Percentiles rank a stretch among this genome's conserved stretches.
phyloP scores from a whole-genome alignment of 2,329 filamentous ascomycete species.

The Trichoderma atroviride region DNA sequence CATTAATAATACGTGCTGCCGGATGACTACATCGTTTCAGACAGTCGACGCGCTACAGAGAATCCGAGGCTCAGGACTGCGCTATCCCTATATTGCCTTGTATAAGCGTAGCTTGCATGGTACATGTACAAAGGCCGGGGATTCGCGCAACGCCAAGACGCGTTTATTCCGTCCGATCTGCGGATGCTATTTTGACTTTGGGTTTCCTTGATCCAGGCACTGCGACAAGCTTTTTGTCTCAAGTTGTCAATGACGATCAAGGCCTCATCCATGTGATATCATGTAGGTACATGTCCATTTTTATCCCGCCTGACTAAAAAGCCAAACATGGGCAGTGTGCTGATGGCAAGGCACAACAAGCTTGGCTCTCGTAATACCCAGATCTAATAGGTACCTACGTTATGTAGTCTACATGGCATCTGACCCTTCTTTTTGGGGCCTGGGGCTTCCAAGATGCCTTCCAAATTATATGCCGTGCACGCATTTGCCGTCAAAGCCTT shows the following conservation, averaged over 20 bases:
- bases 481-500: background rate
- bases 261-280: background rate
- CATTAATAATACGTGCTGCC: background rate
- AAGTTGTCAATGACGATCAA: background rate
- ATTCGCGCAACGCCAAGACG: background rate
- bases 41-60: background rate
- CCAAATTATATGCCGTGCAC: background rate
- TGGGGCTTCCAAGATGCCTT: background rate
- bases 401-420: background rate
- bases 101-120: background rate
- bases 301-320: background rate
- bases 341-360: background rate
- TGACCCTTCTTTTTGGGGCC: background rate
- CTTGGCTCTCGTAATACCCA: background rate
- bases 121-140: background rate
- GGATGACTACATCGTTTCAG: background rate
- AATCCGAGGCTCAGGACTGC: background rate
- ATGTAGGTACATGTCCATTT: background rate
- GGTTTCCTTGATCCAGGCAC: background rate
- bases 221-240: background rate
- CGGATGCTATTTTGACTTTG: background rate
- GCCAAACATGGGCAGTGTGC: background rate
- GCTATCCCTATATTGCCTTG: background rate
- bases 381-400: background rate
- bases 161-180: slow-evolving; percentile 6